Percentiles rank a stretch among this genome's conserved stretches.
Evolutionary conservation across 2,329 filamentous ascomycete species (phyloP).

Genomic region (Ophiosphaerella herpotricha): DNA sequence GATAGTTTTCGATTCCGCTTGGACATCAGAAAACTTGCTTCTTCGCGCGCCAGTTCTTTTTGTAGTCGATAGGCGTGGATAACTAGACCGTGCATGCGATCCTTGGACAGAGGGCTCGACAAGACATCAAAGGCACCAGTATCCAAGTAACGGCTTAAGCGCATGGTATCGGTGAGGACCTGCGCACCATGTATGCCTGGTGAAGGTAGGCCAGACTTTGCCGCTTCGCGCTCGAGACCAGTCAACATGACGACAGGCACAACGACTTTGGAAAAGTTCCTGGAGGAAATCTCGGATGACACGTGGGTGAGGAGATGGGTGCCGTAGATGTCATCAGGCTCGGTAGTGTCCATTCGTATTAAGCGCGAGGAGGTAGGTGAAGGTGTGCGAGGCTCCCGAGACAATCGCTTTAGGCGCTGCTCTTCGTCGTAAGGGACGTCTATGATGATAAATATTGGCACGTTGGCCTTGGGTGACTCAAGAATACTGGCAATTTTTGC

Average conservation of each 20-base stretch:
- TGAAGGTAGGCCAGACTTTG: conserved; percentile 35
- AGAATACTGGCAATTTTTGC: conserved; percentile 43
- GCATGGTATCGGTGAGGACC: conserved; percentile 54
- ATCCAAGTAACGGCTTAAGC: conserved; percentile 76
- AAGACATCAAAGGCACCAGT: conserved; percentile 86
- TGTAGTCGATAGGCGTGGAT: conserved; percentile 84
- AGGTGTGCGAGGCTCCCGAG: conserved; percentile 48
- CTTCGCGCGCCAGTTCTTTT: conserved; percentile 74
- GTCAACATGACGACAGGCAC: conserved; percentile 49
- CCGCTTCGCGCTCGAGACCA: conserved; percentile 41
- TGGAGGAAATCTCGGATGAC: conserved; percentile 48
- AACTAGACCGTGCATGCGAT: conserved; percentile 74
- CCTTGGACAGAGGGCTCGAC: conserved; percentile 74
- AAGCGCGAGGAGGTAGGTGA: conserved; percentile 45
- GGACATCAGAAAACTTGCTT: conserved; percentile 71
- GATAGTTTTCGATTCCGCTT: conserved; percentile 81
- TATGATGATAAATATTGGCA: conserved; percentile 49
- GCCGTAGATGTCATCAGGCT: conserved; percentile 50
- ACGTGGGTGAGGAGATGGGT: conserved; percentile 50
- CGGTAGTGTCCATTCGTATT: conserved; percentile 35
- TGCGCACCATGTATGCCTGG: conserved; percentile 41
- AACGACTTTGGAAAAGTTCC: conserved; percentile 46
- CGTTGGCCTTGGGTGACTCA: conserved; percentile 36
- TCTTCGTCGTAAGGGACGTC: conserved; percentile 52
- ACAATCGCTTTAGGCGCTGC: conserved; percentile 45